Percentiles rank a stretch among this genome's conserved stretches.
phyloP scores from a whole-genome alignment of 1,284 basidiomycete species.

The Xerocomus tenax region DNA sequence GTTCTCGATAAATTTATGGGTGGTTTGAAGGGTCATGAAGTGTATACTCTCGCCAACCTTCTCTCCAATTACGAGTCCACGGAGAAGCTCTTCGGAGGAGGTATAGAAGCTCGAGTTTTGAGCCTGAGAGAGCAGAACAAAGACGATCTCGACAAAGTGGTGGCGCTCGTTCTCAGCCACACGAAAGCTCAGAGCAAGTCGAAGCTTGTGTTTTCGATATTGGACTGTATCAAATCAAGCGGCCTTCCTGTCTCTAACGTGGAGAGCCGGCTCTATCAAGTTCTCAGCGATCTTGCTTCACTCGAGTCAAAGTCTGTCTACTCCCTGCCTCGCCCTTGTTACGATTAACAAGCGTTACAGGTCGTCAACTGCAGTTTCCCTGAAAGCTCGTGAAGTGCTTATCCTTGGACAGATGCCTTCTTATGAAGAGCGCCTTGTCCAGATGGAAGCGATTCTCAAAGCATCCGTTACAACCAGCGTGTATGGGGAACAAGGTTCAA shows the following conservation, averaged over 20 bases:
- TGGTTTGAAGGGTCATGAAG: conserved; percentile 85
- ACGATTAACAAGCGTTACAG: conserved; percentile 32
- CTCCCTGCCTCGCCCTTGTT: not conserved
- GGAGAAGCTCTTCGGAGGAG: conserved; percentile 87
- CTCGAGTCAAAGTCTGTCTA: conserved; percentile 75
- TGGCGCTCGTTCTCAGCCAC: conserved; percentile 85
- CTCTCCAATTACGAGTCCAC: conserved; percentile 73
- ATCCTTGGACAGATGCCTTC: conserved; percentile 95
- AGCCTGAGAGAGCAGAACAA: conserved; percentile 88
- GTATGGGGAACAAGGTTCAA: conserved; percentile 78
- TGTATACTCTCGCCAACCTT: conserved; percentile 63
- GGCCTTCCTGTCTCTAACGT: conserved; percentile 65
- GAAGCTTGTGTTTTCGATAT: conserved; percentile 75
- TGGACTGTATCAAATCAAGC: conserved; percentile 82
- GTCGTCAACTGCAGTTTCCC: conserved; percentile 78
- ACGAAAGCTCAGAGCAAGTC: conserved; percentile 92
- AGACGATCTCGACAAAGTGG: conserved; percentile 85
- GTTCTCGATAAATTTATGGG: conserved; percentile 76
- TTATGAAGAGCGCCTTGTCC: conserved; percentile 85
- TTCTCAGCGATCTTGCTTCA: conserved; percentile 71
- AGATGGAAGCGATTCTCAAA: conserved; percentile 93
- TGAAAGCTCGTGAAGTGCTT: conserved; percentile 96
- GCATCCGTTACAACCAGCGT: conserved; percentile 78
- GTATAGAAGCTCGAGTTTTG: conserved; percentile 88
- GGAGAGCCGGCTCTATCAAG: conserved; percentile 61